Base-by-base conservation (phyloP, 2,329 filamentous ascomycete species). In the Zymoseptoria pseudotritici region DNA sequence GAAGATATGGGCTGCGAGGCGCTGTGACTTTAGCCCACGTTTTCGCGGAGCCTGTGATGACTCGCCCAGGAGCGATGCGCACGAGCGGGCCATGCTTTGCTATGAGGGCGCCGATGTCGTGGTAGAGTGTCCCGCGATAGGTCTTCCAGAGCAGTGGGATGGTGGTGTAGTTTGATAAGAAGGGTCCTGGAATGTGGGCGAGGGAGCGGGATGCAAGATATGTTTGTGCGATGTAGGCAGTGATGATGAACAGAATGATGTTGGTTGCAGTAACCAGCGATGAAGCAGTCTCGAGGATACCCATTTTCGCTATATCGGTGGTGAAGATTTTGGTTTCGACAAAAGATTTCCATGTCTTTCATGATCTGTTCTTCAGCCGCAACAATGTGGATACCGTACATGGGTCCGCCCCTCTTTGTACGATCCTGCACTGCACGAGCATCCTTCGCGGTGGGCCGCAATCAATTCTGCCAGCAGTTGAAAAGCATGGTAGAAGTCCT, bases 51-150 rank as follows among this genome's bases (percentile, higher is more conserved):
- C 11, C 57, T 24, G 22, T 55, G 10, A 29, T 26, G 20, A 29
- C 59, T 58, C 10, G 57, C 20, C 58, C 57, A 5, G 61, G 61
- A 4, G 49, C 58, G 9, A 61, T 50, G 9, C 59, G 56, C 3
- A 58, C 56, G 4, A 58, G 36, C 13, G 59, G 59, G 1, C 59
- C 59, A 58, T 61, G 54, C 3, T 54, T 20, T 13, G 54, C 54
- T 50, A 53, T 61, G 21, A 57, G 11, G 1, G 9, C 9, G 52
- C 52, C 52, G 17, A 53, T n/a, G 24, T 29, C 22, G 22, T 53
- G 22, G 22, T 26, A 29, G 29, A 58, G 36, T 46, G 49, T 29
- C 20, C 59, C 56, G 49, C 50, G 53, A 21, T 54, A 36, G 26
- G 56, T 53, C 9, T 56, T 49, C 17, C 24, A 24, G 13, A 61